Evolutionary conservation across 1,139 yeast species (phyloP).

Genomic region (Geotrichum candidum): DNA sequence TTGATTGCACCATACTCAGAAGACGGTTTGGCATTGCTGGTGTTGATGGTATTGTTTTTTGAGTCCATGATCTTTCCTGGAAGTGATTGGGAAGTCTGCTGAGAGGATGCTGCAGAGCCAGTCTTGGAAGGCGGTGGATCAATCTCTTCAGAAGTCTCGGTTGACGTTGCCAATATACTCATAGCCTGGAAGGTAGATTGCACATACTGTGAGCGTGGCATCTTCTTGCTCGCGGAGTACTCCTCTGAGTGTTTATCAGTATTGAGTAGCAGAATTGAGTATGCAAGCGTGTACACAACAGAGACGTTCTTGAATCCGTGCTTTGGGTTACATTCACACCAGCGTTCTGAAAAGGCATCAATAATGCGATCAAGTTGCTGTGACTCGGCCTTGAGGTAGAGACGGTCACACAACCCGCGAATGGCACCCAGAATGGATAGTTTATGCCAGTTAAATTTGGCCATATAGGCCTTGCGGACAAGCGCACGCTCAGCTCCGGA

Average conservation of each 20-base stretch:
- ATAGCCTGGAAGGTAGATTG: conserved; percentile 26
- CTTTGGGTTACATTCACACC: conserved; percentile 48
- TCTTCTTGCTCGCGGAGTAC: conserved; percentile 32
- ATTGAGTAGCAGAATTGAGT: conserved; percentile 66
- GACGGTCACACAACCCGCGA: conserved; percentile 53
- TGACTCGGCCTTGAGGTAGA: conserved; percentile 77
- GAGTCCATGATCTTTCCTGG: not conserved
- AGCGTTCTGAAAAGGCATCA: conserved; percentile 62
- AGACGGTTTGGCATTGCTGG: not conserved
- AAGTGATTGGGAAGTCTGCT: not conserved
- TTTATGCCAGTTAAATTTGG: conserved; percentile 32
- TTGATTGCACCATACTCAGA: conserved; percentile 10
- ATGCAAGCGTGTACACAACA: conserved; percentile 66
- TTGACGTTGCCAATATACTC: not conserved
- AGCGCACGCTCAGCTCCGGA: conserved; percentile 22
- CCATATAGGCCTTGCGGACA: conserved; percentile 29
- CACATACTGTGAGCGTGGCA: conserved; percentile 32
- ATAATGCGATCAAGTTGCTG: conserved; percentile 74
- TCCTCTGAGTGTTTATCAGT: conserved; percentile 37
- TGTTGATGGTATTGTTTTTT: not conserved
- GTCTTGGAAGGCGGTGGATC: not conserved
- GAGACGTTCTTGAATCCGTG: conserved; percentile 51
- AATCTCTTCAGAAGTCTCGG: not conserved
- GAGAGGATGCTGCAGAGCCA: not conserved
- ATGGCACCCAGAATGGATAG: conserved; percentile 43